These are phyloP conservation scores for Daucus carota DNA, from an alignment of 129 eudicot species.

Conservation along the genomic window DH1_v3.0 NC_030387.2:36275001-36275500, in stretches of 20 bases:
- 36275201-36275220: neutral
- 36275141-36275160: neutral
- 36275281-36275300: neutral
- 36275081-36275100: neutral
- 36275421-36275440: slow-evolving; percentile 63
- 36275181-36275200: neutral
- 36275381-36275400: slow-evolving; percentile 17
- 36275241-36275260: neutral
- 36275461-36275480: slow-evolving; percentile 83
- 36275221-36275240: neutral
- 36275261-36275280: neutral
- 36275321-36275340: neutral
- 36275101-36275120: neutral
- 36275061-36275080: neutral
- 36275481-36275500: slow-evolving; percentile 58
- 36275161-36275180: neutral
- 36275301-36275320: too few species aligned
- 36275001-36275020: neutral
- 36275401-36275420: slow-evolving; percentile 66
- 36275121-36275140: neutral
- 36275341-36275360: slow-evolving; percentile 3
- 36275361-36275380: slow-evolving; percentile 13
- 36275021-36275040: neutral
- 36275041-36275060: neutral
- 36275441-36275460: slow-evolving; percentile 62